Conservation (phyloP, 805 yeast genomes). For the Starmerella apicola region DNA sequence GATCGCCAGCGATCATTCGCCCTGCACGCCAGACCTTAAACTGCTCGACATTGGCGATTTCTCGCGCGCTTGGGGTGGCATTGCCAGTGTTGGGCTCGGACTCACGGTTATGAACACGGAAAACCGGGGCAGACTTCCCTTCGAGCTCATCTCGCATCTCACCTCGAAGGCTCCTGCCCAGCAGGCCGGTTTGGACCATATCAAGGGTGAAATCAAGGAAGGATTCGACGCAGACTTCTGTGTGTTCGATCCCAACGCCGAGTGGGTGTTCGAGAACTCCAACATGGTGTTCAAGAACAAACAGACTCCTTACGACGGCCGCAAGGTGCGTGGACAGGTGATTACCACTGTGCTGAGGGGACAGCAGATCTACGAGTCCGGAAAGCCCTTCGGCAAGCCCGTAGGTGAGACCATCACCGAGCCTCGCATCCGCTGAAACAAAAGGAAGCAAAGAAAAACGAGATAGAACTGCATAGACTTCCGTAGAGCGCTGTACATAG, state of each 20-base stretch:
- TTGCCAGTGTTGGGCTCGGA: conserved; percentile 85
- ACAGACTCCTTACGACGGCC: conserved; percentile 74
- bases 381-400: conserved; percentile 12
- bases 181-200: conserved; percentile 65
- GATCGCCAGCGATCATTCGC: conserved; percentile 91
- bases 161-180: conserved; percentile 71
- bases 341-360: conserved; percentile 74
- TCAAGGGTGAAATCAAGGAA: conserved; percentile 56
- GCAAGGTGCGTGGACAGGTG: conserved; percentile 56
- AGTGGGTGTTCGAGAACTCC: conserved; percentile 31
- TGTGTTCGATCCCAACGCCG: conserved; percentile 58
- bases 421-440: conserved; percentile 8
- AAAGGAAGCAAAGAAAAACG: too few species aligned
- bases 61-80: conserved; percentile 93
- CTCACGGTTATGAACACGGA: conserved; percentile 64
- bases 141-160: conserved; percentile 62
- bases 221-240: conserved; percentile 87
- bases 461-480: too few species aligned
- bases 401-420: conserved; percentile 14
- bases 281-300: conserved; percentile 62
- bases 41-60: conserved; percentile 76
- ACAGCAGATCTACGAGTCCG: conserved; percentile 36
- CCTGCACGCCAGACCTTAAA: conserved; percentile 86
- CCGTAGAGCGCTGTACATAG: too few species aligned
- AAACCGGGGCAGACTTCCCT: conserved; percentile 38